Evolutionary conservation across 2,329 filamentous ascomycete species (phyloP).

Genomic region (Colletotrichum australisinense): DNA sequence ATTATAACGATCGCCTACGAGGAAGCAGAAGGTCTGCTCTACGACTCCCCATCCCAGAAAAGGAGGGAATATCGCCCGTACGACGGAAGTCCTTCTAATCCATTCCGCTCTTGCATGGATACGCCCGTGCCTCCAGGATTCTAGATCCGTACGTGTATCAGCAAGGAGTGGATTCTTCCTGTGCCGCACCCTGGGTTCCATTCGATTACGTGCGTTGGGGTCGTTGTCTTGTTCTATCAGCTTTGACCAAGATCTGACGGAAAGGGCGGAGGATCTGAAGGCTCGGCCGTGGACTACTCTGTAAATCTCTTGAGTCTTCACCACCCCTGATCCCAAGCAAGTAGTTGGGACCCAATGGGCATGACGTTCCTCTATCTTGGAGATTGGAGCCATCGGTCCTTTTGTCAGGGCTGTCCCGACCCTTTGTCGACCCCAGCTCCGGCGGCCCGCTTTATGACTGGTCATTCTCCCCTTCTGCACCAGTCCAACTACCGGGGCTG

Average conservation of each 20-base stretch:
- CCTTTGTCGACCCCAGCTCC: background rate
- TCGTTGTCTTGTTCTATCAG: background rate
- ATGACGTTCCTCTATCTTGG: background rate
- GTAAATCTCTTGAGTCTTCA: background rate
- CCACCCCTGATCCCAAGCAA: background rate
- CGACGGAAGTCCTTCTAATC: background rate
- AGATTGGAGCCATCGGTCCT: background rate
- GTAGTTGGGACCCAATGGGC: background rate
- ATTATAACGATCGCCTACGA: background rate
- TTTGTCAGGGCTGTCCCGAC: background rate
- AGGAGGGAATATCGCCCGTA: background rate
- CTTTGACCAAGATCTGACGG: background rate
- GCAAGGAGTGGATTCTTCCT: background rate
- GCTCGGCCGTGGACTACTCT: background rate
- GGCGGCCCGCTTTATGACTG: background rate
- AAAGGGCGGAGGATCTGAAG: background rate
- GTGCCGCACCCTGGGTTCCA: background rate
- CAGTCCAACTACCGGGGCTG: background rate
- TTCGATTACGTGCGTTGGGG: background rate
- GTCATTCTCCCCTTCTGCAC: background rate
- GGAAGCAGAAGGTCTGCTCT: background rate
- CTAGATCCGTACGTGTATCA: background rate
- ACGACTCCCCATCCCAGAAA: background rate
- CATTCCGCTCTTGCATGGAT: background rate
- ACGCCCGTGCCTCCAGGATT: background rate